These are phyloP conservation scores for Colletotrichum tropicicola DNA, from an alignment of 2,329 filamentous ascomycete species.

Conservation along the genomic window DNA sequence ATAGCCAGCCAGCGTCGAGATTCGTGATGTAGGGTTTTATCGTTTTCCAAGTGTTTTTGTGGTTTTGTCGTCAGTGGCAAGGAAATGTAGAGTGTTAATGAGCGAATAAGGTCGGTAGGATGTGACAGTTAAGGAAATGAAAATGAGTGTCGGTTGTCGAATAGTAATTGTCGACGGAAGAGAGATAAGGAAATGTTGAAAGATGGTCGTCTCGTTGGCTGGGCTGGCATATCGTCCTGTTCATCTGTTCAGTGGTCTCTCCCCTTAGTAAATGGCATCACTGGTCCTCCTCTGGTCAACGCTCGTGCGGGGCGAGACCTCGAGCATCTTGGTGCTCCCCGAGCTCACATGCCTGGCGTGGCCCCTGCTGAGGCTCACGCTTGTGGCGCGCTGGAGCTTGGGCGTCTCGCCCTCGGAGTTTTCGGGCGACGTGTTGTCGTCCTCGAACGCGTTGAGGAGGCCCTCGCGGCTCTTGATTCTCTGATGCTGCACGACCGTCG, in stretches of 20 bases:
- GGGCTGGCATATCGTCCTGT: constrained; percentile 16
- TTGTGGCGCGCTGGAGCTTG: constrained; percentile 71
- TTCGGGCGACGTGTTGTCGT: constrained; percentile 35
- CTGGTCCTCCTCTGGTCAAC: constrained; percentile 45
- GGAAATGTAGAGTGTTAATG: constrained; percentile 40
- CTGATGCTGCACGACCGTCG: constrained; percentile 30
- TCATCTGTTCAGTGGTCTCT: constrained; percentile 3
- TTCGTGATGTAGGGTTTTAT: neutral
- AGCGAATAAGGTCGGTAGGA: constrained; percentile 42
- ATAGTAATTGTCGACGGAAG: neutral
- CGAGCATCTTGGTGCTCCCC: constrained; percentile 78
- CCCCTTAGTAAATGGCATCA: constrained; percentile 9
- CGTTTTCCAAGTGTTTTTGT: constrained; percentile 30
- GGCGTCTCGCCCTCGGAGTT: constrained; percentile 44
- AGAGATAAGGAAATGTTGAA: constrained; percentile 23
- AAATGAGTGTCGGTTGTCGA: constrained; percentile 6
- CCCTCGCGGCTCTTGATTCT: constrained; percentile 63
- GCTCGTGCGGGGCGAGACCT: constrained; percentile 67
- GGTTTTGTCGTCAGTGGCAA: constrained; percentile 35
- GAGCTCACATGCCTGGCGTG: constrained; percentile 79
- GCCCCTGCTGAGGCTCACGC: constrained; percentile 71
- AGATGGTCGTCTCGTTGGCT: constrained; percentile 21
- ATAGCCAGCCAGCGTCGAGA: constrained; percentile 24
- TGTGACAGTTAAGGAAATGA: constrained; percentile 6
- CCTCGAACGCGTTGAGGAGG: constrained; percentile 53